Percentiles rank a stretch among this genome's conserved stretches.
Conservation (phyloP, 331 rosid species). For the Malus hybrid region DNA sequence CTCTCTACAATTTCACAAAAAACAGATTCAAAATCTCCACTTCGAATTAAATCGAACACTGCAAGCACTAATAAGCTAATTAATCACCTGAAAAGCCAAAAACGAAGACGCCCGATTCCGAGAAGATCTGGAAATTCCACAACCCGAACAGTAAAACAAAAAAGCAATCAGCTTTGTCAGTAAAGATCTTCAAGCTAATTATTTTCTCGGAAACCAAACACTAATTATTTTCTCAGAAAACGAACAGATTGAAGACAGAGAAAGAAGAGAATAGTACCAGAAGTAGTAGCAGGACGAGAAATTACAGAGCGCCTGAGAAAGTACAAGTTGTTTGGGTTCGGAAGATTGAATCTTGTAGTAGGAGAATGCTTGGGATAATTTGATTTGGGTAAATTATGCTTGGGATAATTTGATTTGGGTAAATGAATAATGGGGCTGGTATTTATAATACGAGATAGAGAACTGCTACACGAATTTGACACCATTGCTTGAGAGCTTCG, state of each 20-base stretch:
- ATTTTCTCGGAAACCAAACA: background rate
- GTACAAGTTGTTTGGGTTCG: background rate
- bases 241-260: background rate
- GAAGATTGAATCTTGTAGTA: background rate
- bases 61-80: background rate
- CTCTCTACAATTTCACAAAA: constrained; percentile 20
- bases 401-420: constrained; percentile 7
- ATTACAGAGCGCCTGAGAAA: background rate
- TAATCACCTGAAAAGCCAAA: constrained; percentile 42
- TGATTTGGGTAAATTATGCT: background rate
- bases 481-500: constrained; percentile 37
- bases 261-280: constrained; percentile 32
- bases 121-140: constrained; percentile 28
- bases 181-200: background rate
- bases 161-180: constrained; percentile 31
- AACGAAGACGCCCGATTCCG: constrained; percentile 11
- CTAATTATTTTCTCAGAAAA: background rate
- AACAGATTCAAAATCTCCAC: background rate
- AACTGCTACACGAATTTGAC: constrained; percentile 18
- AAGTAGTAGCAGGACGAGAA: background rate
- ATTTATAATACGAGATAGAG: constrained; percentile 49
- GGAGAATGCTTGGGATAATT: background rate
- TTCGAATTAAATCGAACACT: too few species aligned
- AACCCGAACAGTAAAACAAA: constrained; percentile 27
- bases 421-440: constrained; percentile 7